These are phyloP conservation scores for Kodamaea sp. DNA, from an alignment of 1,139 yeast genomes.

Conservation along the genomic window DNA sequence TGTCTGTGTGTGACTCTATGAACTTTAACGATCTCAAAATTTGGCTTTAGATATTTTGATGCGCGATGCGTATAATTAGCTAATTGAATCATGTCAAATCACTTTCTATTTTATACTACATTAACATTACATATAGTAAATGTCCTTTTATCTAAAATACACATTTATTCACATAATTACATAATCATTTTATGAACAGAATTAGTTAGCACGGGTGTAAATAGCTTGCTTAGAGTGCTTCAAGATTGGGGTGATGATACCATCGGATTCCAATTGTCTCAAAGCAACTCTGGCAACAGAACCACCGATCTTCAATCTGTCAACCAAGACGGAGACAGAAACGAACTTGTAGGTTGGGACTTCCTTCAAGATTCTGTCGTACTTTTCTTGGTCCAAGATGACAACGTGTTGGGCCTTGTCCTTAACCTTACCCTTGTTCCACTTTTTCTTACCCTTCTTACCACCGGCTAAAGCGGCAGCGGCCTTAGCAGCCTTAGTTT, in stretches of 20 bases:
- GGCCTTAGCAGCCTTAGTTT: constrained; percentile 99
- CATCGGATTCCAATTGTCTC: constrained; percentile 92
- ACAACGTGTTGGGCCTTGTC: constrained; percentile 99
- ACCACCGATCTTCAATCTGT: constrained; percentile 99
- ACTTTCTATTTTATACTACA: too few species aligned
- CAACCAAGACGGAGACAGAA: constrained; percentile 96
- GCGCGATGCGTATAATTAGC: too few species aligned
- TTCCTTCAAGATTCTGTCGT: constrained; percentile 99
- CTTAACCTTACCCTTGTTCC: constrained; percentile 99
- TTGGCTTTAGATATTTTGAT: too few species aligned
- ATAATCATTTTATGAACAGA: too few species aligned
- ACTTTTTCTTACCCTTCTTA: constrained; percentile 99
- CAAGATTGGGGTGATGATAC: constrained; percentile 91
- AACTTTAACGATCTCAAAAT: neutral
- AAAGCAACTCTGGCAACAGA: constrained; percentile 98
- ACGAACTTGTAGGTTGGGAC: constrained; percentile 99
- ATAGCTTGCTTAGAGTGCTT: constrained; percentile 96
- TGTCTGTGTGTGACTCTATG: neutral
- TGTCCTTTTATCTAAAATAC: neutral
- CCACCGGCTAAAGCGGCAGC: constrained; percentile 99
- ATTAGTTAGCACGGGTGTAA: constrained; percentile 54
- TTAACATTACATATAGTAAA: too few species aligned
- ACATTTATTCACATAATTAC: constrained; percentile 8
- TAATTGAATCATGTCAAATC: neutral
- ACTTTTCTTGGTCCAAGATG: constrained; percentile 95